Conservation (phyloP, 495 filamentous ascomycete species). For the Hyphodiscus hymeniophilus region DNA sequence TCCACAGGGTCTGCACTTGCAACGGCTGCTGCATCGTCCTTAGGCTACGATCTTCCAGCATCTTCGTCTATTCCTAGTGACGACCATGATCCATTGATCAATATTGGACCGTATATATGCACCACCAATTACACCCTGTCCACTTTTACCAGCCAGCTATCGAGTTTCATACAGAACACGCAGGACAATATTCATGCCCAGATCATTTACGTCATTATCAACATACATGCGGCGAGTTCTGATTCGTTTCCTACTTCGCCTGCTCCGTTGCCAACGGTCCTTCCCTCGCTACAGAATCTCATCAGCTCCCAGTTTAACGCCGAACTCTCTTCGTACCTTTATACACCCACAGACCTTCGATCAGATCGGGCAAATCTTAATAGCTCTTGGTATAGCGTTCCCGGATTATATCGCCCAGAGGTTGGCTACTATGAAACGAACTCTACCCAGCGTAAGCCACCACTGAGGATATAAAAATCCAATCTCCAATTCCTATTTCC, state of each 20-base stretch:
- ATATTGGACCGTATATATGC: conserved; percentile 51
- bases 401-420: conserved; percentile 35
- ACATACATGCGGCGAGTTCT: conserved; percentile 50
- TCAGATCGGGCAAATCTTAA: conserved; percentile 48
- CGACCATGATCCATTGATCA: conserved; percentile 32
- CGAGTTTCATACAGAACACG: conserved; percentile 39
- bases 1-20: neutral
- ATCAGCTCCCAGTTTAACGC: conserved; percentile 29
- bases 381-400: conserved; percentile 46
- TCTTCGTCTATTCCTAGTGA: conserved; percentile 26
- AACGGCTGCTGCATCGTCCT: conserved; percentile 20
- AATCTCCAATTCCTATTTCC: too few relatives aligned
- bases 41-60: conserved; percentile 22
- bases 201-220: conserved; percentile 41
- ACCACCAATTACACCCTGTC: conserved; percentile 39
- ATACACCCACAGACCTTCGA: conserved; percentile 39
- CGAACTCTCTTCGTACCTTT: conserved; percentile 41
- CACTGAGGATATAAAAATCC: too few relatives aligned
- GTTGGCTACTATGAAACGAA: conserved; percentile 43
- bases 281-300: conserved; percentile 30
- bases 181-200: conserved; percentile 37
- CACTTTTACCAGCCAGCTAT: conserved; percentile 37
- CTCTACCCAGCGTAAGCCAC: conserved; percentile 12
- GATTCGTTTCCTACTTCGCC: conserved; percentile 30
- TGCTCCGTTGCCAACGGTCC: conserved; percentile 27